phyloP scores from a whole-genome alignment of 495 filamentous ascomycete genomes.

The Aspergillus leporis region DNA sequence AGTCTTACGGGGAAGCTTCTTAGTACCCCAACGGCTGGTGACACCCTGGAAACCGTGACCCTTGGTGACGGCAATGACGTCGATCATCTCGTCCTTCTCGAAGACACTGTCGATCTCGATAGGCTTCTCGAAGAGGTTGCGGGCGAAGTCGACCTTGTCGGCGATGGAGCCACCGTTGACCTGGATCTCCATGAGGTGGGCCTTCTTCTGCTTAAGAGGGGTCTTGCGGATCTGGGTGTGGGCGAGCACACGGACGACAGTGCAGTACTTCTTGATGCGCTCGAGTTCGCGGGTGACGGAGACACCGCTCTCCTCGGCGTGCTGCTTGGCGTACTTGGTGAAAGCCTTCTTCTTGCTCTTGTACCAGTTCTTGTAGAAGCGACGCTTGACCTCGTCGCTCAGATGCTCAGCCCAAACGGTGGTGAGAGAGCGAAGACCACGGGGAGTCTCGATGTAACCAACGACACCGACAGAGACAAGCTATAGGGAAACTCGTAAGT shows the following conservation, averaged over 20 bases:
- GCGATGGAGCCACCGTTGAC: slow-evolving; percentile 94
- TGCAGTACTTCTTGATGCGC: slow-evolving; percentile 99
- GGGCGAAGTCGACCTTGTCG: slow-evolving; percentile 95
- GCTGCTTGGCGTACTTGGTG: slow-evolving; percentile 99
- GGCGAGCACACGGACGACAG: slow-evolving; percentile 97
- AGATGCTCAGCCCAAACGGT: slow-evolving; percentile 99
- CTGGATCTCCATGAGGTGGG: slow-evolving; percentile 99
- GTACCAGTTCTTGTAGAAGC: slow-evolving; percentile 99
- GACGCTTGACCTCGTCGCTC: slow-evolving; percentile 96
- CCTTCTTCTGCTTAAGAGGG: slow-evolving; percentile 99
- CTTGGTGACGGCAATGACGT: slow-evolving; percentile 99
- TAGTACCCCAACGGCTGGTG: slow-evolving; percentile 97
- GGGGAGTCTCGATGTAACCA: slow-evolving; percentile 99
- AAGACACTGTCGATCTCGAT: slow-evolving; percentile 92
- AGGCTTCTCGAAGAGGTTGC: slow-evolving; percentile 97
- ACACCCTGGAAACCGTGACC: slow-evolving; percentile 98
- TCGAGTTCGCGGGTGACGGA: slow-evolving; percentile 95
- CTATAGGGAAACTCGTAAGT: slow-evolving; percentile 45
- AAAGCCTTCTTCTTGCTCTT: slow-evolving; percentile 99
- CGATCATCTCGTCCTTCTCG: slow-evolving; percentile 99
- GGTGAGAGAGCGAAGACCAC: slow-evolving; percentile 97
- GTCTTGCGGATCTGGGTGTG: slow-evolving; percentile 99
- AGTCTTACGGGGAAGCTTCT: slow-evolving; percentile 99
- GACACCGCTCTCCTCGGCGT: slow-evolving; percentile 85
- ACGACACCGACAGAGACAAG: slow-evolving; percentile 99